Evolutionary conservation across 805 yeast genomes (phyloP).

Genomic region (Sugiyamaella qingdaonensis): DNA sequence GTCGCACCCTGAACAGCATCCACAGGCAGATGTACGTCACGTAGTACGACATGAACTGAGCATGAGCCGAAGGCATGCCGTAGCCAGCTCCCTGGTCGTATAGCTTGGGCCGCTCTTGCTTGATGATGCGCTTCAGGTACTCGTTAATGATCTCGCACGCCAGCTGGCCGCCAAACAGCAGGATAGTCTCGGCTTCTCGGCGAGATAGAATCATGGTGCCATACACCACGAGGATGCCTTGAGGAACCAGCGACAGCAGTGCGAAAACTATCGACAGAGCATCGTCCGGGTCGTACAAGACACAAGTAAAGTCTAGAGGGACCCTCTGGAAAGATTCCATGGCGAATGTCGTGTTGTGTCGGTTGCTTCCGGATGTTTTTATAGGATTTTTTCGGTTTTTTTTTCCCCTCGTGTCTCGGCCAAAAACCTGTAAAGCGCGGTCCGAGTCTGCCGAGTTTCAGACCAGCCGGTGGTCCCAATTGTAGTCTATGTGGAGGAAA

Average conservation of each 20-base stretch:
- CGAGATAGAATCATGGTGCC: conserved; percentile 79
- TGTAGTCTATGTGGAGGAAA: background rate
- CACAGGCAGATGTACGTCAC: conserved; percentile 35
- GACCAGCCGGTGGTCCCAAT: background rate
- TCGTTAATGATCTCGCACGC: conserved; percentile 70
- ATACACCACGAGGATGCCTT: conserved; percentile 70
- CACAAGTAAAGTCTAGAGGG: conserved; percentile 80
- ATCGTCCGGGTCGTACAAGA: conserved; percentile 69
- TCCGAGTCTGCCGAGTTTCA: too few species aligned
- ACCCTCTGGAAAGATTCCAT: background rate
- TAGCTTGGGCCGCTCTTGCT: conserved; percentile 65
- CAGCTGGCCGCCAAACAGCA: conserved; percentile 83
- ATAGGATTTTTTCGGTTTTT: background rate
- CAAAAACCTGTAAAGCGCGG: too few species aligned
- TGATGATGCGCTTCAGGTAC: conserved; percentile 56
- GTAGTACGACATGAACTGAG: conserved; percentile 91
- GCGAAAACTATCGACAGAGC: conserved; percentile 58
- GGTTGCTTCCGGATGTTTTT: background rate
- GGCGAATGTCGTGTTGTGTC: background rate
- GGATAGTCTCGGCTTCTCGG: conserved; percentile 79
- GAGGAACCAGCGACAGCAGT: conserved; percentile 74
- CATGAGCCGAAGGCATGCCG: conserved; percentile 98
- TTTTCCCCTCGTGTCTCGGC: background rate
- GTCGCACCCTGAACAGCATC: conserved; percentile 30
- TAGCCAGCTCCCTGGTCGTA: conserved; percentile 46